Evolutionary conservation across 768 basidiomycete species (phyloP).

Genomic region (Dacryopinax primogenitus): DNA sequence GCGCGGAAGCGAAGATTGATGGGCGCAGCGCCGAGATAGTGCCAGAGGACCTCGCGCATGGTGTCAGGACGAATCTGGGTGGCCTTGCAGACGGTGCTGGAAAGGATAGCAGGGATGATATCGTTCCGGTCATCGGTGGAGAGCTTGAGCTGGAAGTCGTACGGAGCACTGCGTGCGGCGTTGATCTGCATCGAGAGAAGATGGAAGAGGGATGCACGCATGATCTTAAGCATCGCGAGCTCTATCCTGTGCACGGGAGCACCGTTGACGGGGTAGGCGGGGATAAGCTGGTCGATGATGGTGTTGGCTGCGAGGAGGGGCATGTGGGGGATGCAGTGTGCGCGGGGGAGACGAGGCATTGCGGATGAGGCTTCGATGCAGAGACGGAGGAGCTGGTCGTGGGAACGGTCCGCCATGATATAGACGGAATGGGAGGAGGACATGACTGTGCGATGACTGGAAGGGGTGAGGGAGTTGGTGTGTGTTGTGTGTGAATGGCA

Average conservation of each 20-base stretch:
- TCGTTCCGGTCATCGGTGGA: neutral
- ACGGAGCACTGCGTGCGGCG: neutral
- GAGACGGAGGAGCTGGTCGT: slow-evolving; percentile 6
- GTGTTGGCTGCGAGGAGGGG: slow-evolving; percentile 8
- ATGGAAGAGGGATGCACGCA: neutral
- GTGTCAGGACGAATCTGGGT: neutral
- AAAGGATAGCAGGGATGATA: neutral
- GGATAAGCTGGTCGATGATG: slow-evolving; percentile 8
- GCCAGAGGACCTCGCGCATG: slow-evolving; percentile 5
- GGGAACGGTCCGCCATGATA: neutral
- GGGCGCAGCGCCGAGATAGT: slow-evolving; percentile 1
- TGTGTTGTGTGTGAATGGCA: slow-evolving; percentile 3
- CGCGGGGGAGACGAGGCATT: neutral
- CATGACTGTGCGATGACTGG: slow-evolving; percentile 9
- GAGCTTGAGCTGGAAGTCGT: neutral
- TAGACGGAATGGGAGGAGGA: neutral
- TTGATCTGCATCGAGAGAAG: slow-evolving; percentile 1
- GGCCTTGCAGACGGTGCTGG: slow-evolving; percentile 1
- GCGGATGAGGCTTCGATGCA: neutral
- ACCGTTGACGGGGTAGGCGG: neutral
- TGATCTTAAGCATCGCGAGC: slow-evolving; percentile 7
- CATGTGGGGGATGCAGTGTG: slow-evolving; percentile 5
- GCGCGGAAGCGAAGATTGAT: neutral
- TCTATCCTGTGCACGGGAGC: neutral
- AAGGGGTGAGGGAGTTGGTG: neutral